A percentile compares a stretch with the other conserved stretches of the same genome.
Evolutionary conservation across 2,329 filamentous ascomycete species (phyloP).

Genomic region (Clathrospora elynae): DNA sequence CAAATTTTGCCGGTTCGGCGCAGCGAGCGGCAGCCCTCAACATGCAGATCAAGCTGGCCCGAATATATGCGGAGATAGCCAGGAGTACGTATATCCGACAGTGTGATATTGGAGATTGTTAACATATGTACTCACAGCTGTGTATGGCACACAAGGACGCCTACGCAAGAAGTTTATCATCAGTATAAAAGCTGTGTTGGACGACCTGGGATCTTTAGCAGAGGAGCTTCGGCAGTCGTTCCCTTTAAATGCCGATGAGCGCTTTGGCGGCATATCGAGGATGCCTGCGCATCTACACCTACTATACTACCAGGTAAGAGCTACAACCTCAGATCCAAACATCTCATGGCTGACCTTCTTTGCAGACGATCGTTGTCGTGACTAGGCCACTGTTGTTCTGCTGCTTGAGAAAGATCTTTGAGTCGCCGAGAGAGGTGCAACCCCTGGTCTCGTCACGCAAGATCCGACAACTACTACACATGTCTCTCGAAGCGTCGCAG

Average conservation of each 20-base stretch:
- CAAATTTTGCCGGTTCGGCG: conserved; percentile 49
- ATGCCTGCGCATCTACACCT: conserved; percentile 48
- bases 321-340: background rate
- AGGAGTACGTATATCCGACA: conserved; percentile 45
- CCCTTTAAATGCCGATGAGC: conserved; percentile 45
- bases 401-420: conserved; percentile 48
- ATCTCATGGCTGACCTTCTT: background rate
- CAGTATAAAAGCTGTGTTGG: conserved; percentile 50
- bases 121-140: conserved; percentile 35
- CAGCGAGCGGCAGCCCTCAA: conserved; percentile 50
- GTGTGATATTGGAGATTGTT: background rate
- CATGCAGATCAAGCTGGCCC: conserved; percentile 56
- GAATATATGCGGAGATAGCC: conserved; percentile 53
- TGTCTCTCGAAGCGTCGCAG: conserved; percentile 53
- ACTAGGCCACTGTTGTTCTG: conserved; percentile 52
- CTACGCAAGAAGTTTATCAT: conserved; percentile 48
- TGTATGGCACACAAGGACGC: conserved; percentile 54
- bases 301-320: conserved; percentile 49
- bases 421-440: conserved; percentile 35
- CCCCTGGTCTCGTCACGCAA: conserved; percentile 46
- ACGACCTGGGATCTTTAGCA: conserved; percentile 48
- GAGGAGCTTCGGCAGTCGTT: conserved; percentile 50
- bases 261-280: conserved; percentile 50
- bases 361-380: conserved; percentile 51
- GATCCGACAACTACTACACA: conserved; percentile 48